Evolutionary conservation across 2,329 filamentous ascomycete species (phyloP), one percentile per base, ranked within the genome.

Genomic region (Penicillium paneum): DNA sequence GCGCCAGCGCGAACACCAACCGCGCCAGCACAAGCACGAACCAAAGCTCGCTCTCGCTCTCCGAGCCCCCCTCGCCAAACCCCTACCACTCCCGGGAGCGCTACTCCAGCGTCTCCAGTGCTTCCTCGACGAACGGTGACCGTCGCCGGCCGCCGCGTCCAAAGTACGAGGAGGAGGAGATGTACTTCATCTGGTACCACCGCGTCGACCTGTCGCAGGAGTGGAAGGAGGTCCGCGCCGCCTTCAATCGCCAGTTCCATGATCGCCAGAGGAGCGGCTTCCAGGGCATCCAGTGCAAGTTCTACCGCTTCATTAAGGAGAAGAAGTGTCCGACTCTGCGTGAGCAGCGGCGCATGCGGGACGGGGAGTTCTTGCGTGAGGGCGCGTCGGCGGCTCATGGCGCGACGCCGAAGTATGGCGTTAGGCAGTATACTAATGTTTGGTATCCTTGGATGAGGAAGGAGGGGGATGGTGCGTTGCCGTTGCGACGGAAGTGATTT

Each of bases 121-220:
- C 65, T 49, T 74, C 73, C 19, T 72, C 69, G 35, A 66, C 54
- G 2, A 67, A 67, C 49, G 62, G 66, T 7, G 73, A 74, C 49
- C 69, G 71, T 15, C 73, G 74, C 8, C 72, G 75, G 4, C 66
- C 72, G 6, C 73, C 75, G n/a, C 70, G 76, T 5, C 76, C 75
- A 26, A 77, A 76, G 64, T 79, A 79, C 63, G 71, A 72, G 41
- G 70, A 75, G 48, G 76, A 79, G 64, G 74, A 79, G 56, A 74
- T 74, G 68, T 76, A 75, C 62, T 79, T 79, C 55, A 78, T 79
- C 56, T 79, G 77, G 77, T 79, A 79, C 59, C 74, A 78, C 62
- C 75, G 76, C 8, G 74, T 75, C 26, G 77, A 79, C 59, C 68
- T 78, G 26, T 68, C 69, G 42, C 71, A 77, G 64, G 72, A 76